Base-by-base conservation (phyloP, 2,329 filamentous ascomycete genomes). In the Colletotrichum cordylinicola region DNA sequence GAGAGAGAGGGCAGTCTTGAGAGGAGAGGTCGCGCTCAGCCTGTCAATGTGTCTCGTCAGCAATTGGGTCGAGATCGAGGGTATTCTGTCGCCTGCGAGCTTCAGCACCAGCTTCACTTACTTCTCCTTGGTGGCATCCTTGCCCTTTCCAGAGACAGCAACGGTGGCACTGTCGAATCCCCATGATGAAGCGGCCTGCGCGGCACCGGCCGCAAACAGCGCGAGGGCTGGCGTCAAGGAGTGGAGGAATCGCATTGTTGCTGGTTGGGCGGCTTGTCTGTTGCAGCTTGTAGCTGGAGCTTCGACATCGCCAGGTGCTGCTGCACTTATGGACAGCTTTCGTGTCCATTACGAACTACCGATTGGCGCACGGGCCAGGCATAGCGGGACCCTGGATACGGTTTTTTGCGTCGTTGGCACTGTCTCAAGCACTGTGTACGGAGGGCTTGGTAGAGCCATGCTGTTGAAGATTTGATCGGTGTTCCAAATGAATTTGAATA, bases 161-260 rank as follows among this genome's bases (percentile, higher is more conserved):
- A 96, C 87, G 77, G 90, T 92, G 78, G 90, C 94, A 85, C 96
- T 94, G 78, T 94, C 90, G 80, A 96, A 96, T 72, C 89, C 89
- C 94, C 94, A 96, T 27, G 91, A 90, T 35, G 90, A 88, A 72
- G 89, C 88, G 39, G 90, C 90, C 78, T 87, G 86, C 70, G 86
- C 89, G 78, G 86, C 87, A 73, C 88, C 87, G 66, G 88, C 87
- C 74, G 90, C 86, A 77, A 89, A 84, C 58, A 91, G 83, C 78
- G 88, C 79, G 18, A 87, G 81, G 55, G 85, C 83, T 24, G 86
- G 82, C n/a, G 83, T 80, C 72, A 87, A 78, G 31, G 84, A 85
- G 75, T 80, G 80, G 67, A 86, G 81, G 79, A 88, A 82, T 78
- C 85, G 85, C 87, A 89, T 89, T 48, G 71, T 78, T 78, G 77